A percentile compares a stretch with the other conserved stretches of the same genome.
phyloP scores from a whole-genome alignment of 176 grass and related monocot species.

The Phoenix dactylifera region DNA sequence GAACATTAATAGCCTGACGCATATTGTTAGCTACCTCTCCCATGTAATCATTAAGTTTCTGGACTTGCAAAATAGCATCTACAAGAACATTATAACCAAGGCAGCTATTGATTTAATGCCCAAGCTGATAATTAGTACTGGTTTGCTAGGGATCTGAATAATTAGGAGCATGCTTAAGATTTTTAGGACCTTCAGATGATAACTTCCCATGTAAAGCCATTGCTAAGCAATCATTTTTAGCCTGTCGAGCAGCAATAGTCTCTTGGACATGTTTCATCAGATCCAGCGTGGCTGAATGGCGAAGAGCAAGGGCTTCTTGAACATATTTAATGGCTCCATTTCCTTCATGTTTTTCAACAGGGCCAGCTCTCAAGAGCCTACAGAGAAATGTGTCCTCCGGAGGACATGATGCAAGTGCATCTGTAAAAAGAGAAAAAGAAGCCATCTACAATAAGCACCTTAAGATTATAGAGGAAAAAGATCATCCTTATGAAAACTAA shows the following conservation, averaged over 20 bases:
- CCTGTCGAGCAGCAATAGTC: conserved; percentile 43
- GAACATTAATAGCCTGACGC: conserved; percentile 47
- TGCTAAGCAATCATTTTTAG: conserved; percentile 62
- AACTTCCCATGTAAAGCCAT: conserved; percentile 45
- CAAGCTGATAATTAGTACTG: not conserved
- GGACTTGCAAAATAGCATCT: conserved; percentile 70
- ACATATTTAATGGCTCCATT: conserved; percentile 35
- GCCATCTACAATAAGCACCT: conserved; percentile 17
- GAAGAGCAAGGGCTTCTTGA: conserved; percentile 65
- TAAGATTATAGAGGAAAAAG: conserved; percentile 4
- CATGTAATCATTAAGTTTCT: conserved; percentile 65
- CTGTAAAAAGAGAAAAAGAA: conserved; percentile 26
- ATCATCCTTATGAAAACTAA: not conserved
- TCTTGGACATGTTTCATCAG: conserved; percentile 72
- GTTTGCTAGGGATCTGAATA: not conserved
- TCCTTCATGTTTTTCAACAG: conserved; percentile 20
- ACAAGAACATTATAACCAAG: conserved; percentile 33
- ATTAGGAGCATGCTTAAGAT: not conserved
- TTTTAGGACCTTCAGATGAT: conserved; percentile 56
- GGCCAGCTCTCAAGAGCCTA: conserved; percentile 45
- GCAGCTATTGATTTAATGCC: conserved; percentile 1
- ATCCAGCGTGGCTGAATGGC: conserved; percentile 48
- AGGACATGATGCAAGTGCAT: conserved; percentile 52
- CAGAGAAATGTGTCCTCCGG: conserved; percentile 83
- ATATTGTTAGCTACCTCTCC: conserved; percentile 59